phyloP scores from a whole-genome alignment of 345 rosid genomes.

The Adansonia digitata region DNA sequence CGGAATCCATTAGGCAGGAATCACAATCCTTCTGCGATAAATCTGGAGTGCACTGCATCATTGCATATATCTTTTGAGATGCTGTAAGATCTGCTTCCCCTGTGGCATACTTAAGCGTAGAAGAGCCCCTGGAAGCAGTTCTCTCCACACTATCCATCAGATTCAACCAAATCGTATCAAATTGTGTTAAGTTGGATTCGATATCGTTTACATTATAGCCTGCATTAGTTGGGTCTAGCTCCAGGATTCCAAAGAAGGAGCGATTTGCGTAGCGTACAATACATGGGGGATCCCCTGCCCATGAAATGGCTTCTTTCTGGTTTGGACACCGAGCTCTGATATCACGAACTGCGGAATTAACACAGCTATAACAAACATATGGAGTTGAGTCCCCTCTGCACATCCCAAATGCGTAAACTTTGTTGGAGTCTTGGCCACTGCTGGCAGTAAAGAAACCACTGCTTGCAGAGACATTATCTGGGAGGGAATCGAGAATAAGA shows the following conservation, averaged over 20 bases:
- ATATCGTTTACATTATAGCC: background rate
- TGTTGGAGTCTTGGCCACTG: conserved; percentile 7
- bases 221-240: background rate
- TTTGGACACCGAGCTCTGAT: conserved; percentile 15
- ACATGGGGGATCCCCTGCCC: background rate
- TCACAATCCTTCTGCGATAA: conserved; percentile 27
- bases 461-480: background rate
- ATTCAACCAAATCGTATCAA: conserved; percentile 25
- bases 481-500: conserved; percentile 2
- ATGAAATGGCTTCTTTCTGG: conserved; percentile 15
- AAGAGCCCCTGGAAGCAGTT: conserved; percentile 25
- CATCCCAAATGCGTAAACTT: conserved; percentile 16
- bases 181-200: conserved; percentile 9
- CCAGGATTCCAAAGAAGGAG: conserved; percentile 7
- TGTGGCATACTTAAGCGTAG: conserved; percentile 28
- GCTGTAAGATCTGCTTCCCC: conserved; percentile 21
- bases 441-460: conserved; percentile 17
- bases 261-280: conserved; percentile 17
- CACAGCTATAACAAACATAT: background rate
- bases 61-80: conserved; percentile 23
- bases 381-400: conserved; percentile 19
- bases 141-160: conserved; percentile 14
- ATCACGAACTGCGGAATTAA: background rate
- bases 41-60: conserved; percentile 60
- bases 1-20: conserved; percentile 20